Percentiles rank a stretch among this genome's conserved stretches.
phyloP scores from a whole-genome alignment of 2,329 filamentous ascomycete species.

The Saccharata proteae region DNA sequence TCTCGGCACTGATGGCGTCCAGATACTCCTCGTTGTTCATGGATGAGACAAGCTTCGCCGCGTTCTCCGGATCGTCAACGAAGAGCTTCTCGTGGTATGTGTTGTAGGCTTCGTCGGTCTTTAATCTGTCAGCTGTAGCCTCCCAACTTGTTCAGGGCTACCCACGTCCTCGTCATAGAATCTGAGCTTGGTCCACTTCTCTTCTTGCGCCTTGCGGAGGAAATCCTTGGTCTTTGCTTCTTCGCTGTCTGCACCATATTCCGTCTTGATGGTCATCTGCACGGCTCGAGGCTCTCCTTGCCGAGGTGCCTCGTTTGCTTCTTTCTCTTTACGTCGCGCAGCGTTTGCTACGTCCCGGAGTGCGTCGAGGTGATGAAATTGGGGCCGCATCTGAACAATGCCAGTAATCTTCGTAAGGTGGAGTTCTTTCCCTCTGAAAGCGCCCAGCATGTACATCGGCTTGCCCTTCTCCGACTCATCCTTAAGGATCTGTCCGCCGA shows the following conservation, averaged over 20 bases:
- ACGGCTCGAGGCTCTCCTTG: constrained; percentile 57
- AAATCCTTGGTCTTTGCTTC: constrained; percentile 64
- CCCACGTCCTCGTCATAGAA: constrained; percentile 69
- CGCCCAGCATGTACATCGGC: constrained; percentile 73
- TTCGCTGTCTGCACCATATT: constrained; percentile 52
- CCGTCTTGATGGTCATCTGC: constrained; percentile 75
- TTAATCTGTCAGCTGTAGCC: constrained; percentile 4
- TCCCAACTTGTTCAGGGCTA: not conserved
- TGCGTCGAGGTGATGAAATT: constrained; percentile 88
- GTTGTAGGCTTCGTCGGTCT: constrained; percentile 58
- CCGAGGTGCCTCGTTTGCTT: constrained; percentile 33
- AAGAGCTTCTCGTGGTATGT: constrained; percentile 65
- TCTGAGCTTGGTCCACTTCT: constrained; percentile 66
- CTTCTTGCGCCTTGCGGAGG: constrained; percentile 65
- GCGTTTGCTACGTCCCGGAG: constrained; percentile 56
- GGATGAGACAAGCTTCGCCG: constrained; percentile 39
- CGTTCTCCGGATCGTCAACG: constrained; percentile 31
- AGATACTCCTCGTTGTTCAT: constrained; percentile 49
- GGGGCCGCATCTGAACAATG: constrained; percentile 78
- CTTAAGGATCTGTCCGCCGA: constrained; percentile 68
- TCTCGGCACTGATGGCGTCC: constrained; percentile 48
- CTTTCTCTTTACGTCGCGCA: constrained; percentile 28
- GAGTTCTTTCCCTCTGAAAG: constrained; percentile 74
- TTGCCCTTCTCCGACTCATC: constrained; percentile 60
- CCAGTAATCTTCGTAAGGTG: constrained; percentile 76